Conservation (phyloP, 768 basidiomycete species). For the Xanthoconium stramineum region DNA sequence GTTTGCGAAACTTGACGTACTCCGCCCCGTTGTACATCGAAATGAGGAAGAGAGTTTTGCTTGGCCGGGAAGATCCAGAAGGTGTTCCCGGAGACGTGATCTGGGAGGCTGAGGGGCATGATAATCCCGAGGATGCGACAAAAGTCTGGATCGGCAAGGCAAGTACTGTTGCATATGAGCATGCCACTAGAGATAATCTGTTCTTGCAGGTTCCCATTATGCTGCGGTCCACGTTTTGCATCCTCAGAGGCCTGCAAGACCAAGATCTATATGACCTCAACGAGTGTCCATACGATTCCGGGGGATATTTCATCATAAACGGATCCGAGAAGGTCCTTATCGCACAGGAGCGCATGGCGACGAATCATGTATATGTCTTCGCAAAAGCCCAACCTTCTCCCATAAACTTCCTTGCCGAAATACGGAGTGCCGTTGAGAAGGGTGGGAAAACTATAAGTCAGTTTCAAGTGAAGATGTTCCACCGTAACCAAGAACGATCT, state of each 20-base stretch:
- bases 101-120: conserved; percentile 74
- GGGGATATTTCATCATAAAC: conserved; percentile 99
- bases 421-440: conserved; percentile 95
- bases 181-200: conserved; percentile 11
- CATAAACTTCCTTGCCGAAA: conserved; percentile 93
- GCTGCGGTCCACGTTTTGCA: conserved; percentile 94
- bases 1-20: conserved; percentile 92
- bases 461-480: conserved; percentile 97
- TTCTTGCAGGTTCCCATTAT: conserved; percentile 86
- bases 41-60: conserved; percentile 81
- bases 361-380: conserved; percentile 99
- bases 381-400: conserved; percentile 97
- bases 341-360: conserved; percentile 99
- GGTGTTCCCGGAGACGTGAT: conserved; percentile 76
- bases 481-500: conserved; percentile 82
- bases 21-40: conserved; percentile 95
- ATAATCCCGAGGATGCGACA: conserved; percentile 57
- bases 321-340: conserved; percentile 99
- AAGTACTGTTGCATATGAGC: conserved; percentile 21
- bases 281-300: conserved; percentile 98
- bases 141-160: conserved; percentile 97
- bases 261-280: conserved; percentile 86
- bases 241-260: conserved; percentile 75
- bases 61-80: conserved; percentile 78
- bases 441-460: conserved; percentile 98